Conservation (phyloP, 78 protist species). For the Cavenderia fasciculata region DNA sequence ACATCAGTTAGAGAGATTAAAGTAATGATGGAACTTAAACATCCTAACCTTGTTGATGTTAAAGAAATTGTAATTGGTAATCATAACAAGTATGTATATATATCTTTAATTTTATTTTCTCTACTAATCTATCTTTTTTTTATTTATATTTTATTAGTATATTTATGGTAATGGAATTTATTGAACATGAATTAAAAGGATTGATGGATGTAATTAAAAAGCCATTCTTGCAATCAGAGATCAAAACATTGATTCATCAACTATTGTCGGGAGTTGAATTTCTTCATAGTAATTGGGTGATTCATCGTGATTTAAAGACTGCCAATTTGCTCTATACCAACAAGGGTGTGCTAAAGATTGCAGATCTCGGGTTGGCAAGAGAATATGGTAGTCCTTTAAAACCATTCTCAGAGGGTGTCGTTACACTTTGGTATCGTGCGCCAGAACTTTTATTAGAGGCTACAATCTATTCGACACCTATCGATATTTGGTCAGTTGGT, state of each 20-base stretch:
- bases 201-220: conserved; percentile 40
- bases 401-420: conserved; percentile 93
- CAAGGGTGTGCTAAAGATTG: conserved; percentile 92
- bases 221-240: conserved; percentile 69
- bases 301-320: conserved; percentile 84
- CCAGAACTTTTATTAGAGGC: conserved; percentile 89
- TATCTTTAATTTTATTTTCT: neutral
- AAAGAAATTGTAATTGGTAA: conserved; percentile 65
- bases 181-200: conserved; percentile 82
- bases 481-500: conserved; percentile 99
- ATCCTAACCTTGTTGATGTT: conserved; percentile 94
- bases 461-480: conserved; percentile 91
- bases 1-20: conserved; percentile 98
- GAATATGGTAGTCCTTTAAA: conserved; percentile 94
- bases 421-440: conserved; percentile 85
- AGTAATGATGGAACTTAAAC: conserved; percentile 92
- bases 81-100: neutral
- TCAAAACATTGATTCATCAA: conserved; percentile 74
- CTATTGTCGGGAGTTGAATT: conserved; percentile 58
- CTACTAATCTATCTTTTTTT: neutral
- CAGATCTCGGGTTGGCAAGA: conserved; percentile 99
- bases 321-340: conserved; percentile 74
- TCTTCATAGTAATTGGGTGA: conserved; percentile 81
- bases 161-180: conserved; percentile 83
- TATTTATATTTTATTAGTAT: conserved; percentile 5